Conservation (phyloP, 305 asterid genomes). For the Andrographis paniculata region DNA sequence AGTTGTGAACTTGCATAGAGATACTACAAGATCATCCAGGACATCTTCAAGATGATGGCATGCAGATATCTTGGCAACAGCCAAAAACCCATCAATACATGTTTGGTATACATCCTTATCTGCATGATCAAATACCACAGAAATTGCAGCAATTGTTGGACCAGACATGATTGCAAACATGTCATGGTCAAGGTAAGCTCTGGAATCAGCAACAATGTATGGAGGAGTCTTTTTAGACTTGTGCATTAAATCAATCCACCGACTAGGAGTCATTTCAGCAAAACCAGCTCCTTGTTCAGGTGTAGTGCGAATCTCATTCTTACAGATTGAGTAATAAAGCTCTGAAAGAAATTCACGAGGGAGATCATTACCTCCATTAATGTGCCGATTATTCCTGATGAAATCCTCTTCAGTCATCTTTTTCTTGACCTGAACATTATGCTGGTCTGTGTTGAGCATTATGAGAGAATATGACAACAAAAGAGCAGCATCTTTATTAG, state of each 20-base stretch:
- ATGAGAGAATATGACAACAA: constrained; percentile 85
- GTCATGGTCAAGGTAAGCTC: constrained; percentile 90
- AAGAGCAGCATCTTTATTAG: constrained; percentile 93
- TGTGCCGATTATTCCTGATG: constrained; percentile 83
- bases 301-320: constrained; percentile 91
- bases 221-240: constrained; percentile 76
- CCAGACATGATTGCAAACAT: constrained; percentile 99
- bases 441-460: constrained; percentile 93
- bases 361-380: constrained; percentile 86
- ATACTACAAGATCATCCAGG: constrained; percentile 88
- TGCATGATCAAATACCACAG: constrained; percentile 93
- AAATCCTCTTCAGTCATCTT: constrained; percentile 99
- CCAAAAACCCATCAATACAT: constrained; percentile 92
- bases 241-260: constrained; percentile 96
- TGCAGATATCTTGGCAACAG: constrained; percentile 94
- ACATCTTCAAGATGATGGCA: constrained; percentile 97
- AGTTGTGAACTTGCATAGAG: constrained; percentile 90
- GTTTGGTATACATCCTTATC: constrained; percentile 94
- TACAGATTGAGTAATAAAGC: constrained; percentile 81
- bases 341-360: constrained; percentile 88
- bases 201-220: constrained; percentile 68
- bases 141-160: constrained; percentile 95
- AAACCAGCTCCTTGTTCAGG: constrained; percentile 93
- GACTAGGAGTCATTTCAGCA: constrained; percentile 96
- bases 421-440: constrained; percentile 91